Percentiles rank a stretch among this genome's conserved stretches.
Evolutionary conservation across 1,284 basidiomycete genomes (phyloP).

Genomic region (Cryptococcus amylolentus): DNA sequence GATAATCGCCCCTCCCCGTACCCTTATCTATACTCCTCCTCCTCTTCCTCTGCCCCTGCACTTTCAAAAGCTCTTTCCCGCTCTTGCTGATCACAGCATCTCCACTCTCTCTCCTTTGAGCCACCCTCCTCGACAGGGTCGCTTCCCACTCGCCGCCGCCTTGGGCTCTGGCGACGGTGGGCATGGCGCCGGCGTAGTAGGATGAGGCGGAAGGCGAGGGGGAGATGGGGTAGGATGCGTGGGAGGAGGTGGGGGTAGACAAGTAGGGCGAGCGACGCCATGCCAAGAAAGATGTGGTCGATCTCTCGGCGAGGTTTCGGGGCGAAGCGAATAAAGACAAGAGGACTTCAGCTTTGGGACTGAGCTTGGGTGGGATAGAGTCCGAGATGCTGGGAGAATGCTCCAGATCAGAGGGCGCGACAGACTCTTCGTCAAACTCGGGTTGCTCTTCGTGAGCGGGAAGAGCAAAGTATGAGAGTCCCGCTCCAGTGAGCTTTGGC

Average conservation of each 20-base stretch:
- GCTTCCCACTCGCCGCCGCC: slow-evolving; percentile 47
- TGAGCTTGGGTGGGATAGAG: background rate
- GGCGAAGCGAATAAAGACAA: background rate
- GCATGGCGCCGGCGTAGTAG: slow-evolving; percentile 23
- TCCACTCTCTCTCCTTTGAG: slow-evolving; percentile 29
- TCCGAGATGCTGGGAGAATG: too few relatives aligned
- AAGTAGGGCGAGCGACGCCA: slow-evolving; percentile 19
- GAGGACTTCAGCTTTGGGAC: background rate
- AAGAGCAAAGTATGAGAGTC: too few relatives aligned
- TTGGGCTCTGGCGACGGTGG: slow-evolving; percentile 36
- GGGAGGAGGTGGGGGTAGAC: slow-evolving; percentile 2
- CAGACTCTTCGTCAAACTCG: too few relatives aligned
- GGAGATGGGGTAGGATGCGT: background rate
- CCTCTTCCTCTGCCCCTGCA: background rate
- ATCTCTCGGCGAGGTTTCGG: background rate
- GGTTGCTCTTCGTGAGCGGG: too few relatives aligned
- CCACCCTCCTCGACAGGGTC: slow-evolving; percentile 34
- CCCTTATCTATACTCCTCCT: background rate
- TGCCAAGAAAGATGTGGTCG: slow-evolving; percentile 20
- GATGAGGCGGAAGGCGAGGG: slow-evolving; percentile 19
- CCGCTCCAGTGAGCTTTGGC: too few relatives aligned
- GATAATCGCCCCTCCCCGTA: background rate
- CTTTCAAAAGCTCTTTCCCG: background rate
- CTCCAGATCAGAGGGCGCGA: too few relatives aligned
- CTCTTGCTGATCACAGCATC: background rate